phyloP scores from a whole-genome alignment of 2,329 filamentous ascomycete species.

The Monilinia fructigena region DNA sequence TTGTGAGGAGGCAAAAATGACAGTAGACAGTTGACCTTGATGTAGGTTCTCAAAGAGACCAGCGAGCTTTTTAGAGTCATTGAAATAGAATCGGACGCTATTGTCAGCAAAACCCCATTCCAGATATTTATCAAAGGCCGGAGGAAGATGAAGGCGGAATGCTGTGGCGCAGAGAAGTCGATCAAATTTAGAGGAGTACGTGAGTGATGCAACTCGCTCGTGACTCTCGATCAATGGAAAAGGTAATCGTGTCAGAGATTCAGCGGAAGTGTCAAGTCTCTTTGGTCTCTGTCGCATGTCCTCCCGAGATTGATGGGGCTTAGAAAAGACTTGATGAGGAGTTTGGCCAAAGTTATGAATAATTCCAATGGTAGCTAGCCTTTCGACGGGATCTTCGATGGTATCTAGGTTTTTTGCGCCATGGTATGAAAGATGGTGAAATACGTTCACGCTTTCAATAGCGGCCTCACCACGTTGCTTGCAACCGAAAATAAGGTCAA shows the following conservation, averaged over 20 bases:
- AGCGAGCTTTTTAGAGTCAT: constrained; percentile 77
- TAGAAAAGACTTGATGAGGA: constrained; percentile 87
- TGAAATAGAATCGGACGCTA: constrained; percentile 85
- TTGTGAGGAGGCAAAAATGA: constrained; percentile 82
- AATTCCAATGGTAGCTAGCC: constrained; percentile 85
- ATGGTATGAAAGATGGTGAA: constrained; percentile 92
- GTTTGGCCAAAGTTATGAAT: constrained; percentile 99
- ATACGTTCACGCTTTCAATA: constrained; percentile 88
- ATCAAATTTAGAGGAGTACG: constrained; percentile 76
- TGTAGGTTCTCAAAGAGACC: constrained; percentile 94
- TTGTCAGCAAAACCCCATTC: constrained; percentile 97
- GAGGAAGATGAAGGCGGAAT: constrained; percentile 83
- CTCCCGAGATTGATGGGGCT: constrained; percentile 75
- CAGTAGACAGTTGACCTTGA: constrained; percentile 80
- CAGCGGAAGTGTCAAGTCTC: constrained; percentile 74
- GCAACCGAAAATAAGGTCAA: constrained; percentile 89
- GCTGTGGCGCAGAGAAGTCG: constrained; percentile 79
- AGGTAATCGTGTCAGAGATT: constrained; percentile 73
- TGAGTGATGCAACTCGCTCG: constrained; percentile 76
- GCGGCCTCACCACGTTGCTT: constrained; percentile 94
- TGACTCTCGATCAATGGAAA: constrained; percentile 70
- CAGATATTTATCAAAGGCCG: constrained; percentile 82
- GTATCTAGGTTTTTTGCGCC: constrained; percentile 90
- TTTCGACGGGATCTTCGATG: constrained; percentile 84
- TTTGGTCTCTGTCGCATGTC: constrained; percentile 61